phyloP scores from a whole-genome alignment of 2,329 filamentous ascomycete species.

The Exophiala calicioides region DNA sequence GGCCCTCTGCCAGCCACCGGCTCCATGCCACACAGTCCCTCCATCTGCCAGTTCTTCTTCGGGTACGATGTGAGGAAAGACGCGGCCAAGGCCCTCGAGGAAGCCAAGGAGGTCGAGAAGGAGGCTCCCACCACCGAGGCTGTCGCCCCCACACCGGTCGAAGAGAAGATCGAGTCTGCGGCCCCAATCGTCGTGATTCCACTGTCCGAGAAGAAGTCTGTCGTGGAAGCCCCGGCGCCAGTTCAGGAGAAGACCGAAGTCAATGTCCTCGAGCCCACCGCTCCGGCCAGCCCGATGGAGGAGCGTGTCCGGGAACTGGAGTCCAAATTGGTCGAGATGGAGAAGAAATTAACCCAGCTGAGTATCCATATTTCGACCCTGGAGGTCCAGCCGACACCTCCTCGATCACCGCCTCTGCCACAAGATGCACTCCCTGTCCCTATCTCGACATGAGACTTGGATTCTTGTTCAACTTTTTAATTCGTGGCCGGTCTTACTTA shows the following conservation, averaged over 20 bases:
- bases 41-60: conserved; percentile 32
- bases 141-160: neutral
- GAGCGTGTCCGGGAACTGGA: conserved; percentile 17
- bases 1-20: conserved; percentile 29
- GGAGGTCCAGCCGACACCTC: conserved; percentile 18
- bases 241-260: neutral
- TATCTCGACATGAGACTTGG: neutral
- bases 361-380: conserved; percentile 13
- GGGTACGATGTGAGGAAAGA: conserved; percentile 30
- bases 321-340: conserved; percentile 19
- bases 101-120: neutral
- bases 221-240: neutral
- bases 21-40: conserved; percentile 27
- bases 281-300: conserved; percentile 7
- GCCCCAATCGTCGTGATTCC: too few species aligned
- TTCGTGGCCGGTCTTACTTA: too few species aligned
- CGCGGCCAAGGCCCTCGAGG: conserved; percentile 18
- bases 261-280: neutral
- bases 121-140: neutral
- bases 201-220: neutral
- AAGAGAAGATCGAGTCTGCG: neutral
- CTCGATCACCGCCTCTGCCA: conserved; percentile 11
- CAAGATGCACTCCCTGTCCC: neutral
- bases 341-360: conserved; percentile 14
- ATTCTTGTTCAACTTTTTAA: too few species aligned